These are phyloP conservation scores for Trametes pubescens DNA, from an alignment of 1,284 basidiomycete species.

Conservation along the genomic window DNA sequence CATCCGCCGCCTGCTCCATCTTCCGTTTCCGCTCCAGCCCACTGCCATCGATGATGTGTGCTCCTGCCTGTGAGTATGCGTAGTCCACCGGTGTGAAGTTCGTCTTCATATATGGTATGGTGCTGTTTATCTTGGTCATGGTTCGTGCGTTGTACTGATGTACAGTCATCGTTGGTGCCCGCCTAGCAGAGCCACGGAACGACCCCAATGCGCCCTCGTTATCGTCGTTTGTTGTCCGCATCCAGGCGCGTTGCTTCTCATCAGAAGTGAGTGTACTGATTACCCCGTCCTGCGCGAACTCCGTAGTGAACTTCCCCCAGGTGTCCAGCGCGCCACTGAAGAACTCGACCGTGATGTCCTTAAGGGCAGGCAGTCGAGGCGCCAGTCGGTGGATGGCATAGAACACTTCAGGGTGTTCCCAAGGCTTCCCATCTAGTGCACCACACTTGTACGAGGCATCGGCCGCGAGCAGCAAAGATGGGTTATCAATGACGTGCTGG, in stretches of 20 bases:
- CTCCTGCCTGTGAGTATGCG: no score
- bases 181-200: no score
- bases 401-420: conserved; percentile 39
- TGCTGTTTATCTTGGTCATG: no score
- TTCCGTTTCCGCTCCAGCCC: no score
- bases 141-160: no score
- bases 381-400: conserved; percentile 27
- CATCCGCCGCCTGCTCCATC: no score
- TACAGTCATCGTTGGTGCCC: no score
- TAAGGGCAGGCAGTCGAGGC: conserved; percentile 26
- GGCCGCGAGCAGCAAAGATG: conserved; percentile 29
- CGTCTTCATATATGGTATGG: no score
- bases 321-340: conserved; percentile 25
- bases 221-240: conserved; percentile 17
- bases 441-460: conserved; percentile 23
- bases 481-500: conserved; percentile 31
- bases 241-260: conserved; percentile 1
- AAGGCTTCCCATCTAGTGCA: conserved; percentile 34
- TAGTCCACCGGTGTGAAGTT: no score
- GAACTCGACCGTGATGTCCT: background rate
- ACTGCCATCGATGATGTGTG: no score
- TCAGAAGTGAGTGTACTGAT: conserved; percentile 1
- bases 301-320: conserved; percentile 14
- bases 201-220: conserved; percentile 17
- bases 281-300: conserved; percentile 5